Percentiles rank a stretch among this genome's conserved stretches.
Evolutionary conservation across 257 asterid species (phyloP).

Genomic region (Echites panduratus): DNA sequence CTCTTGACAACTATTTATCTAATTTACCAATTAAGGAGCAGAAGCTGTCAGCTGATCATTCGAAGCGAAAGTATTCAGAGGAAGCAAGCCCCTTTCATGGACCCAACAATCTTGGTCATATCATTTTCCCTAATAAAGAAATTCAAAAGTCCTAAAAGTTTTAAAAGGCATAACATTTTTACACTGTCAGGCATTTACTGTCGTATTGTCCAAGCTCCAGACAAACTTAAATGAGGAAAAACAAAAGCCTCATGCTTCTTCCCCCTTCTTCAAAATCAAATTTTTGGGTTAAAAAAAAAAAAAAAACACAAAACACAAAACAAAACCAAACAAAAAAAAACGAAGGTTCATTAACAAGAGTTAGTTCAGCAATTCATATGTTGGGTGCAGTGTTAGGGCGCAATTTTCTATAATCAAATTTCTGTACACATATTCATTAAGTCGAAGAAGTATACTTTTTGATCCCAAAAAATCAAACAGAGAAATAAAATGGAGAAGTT

Average conservation of each 20-base stretch:
- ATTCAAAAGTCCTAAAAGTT: neutral
- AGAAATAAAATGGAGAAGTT: neutral
- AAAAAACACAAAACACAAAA: neutral
- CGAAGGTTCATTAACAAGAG: neutral
- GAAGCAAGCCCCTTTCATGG: neutral
- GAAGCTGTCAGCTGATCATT: neutral
- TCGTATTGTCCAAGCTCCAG: neutral
- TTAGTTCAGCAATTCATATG: neutral
- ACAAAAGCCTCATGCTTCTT: neutral
- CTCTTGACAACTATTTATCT: neutral
- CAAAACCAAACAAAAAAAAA: too few relatives aligned
- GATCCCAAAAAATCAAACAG: neutral
- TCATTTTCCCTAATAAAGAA: neutral
- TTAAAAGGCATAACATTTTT: neutral
- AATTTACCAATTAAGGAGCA: too few relatives aligned
- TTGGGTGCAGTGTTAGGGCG: constrained; percentile 13
- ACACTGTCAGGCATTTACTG: neutral
- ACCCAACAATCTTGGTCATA: neutral
- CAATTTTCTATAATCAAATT: neutral
- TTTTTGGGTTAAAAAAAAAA: neutral
- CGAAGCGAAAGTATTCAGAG: neutral
- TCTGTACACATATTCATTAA: neutral
- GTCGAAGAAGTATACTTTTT: neutral
- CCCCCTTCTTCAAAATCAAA: neutral
- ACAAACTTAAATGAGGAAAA: neutral